Base-by-base conservation (phyloP, 768 basidiomycete genomes). In the Panus rudis region DNA sequence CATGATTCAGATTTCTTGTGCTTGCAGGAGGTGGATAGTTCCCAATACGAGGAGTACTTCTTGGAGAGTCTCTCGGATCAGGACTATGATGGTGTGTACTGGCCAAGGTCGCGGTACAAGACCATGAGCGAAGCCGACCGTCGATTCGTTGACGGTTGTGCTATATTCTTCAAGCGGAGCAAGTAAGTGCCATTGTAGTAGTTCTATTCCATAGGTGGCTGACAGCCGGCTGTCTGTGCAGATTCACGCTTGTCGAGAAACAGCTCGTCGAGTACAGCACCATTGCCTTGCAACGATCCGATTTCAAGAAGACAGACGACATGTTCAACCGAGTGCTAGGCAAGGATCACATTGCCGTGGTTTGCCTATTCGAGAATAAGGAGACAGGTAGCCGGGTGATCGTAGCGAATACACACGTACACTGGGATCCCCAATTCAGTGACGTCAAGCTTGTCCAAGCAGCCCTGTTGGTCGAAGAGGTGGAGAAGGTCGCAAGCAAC, bases 271-370 rank as follows among this genome's bases (percentile, higher is more conserved):
- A 98, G 62, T 99, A 93, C 68, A 88, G 84, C 59, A 76, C 86
- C 26, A 75, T 92, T 49, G 94, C 93, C 16, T 85, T 97, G 78
- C 87, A 91, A 54, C 80, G 92, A 21, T 79, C 84, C 39, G 92
- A 93, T 61, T 91, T 92, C 69, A 91, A 92, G 72, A 92, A 92
- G 67, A 94, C 92, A 14, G 92, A 98, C 57, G 94, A 97, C 69
- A 93, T 98, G 92, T 98, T 97, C 76, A 97, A 97, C 59, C 91
- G 96, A 24, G 92, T 98, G 42, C 76, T 97, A 53, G 85, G 86
- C 49, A 89, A 91, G 61, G 94, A 98, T 63, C 80, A 97, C 57
- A 88, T 98, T 50, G 92, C 92, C 35, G 79, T 92, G 50, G 70
- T 93, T 45, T 80, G 81, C 53, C 73, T 91, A 23, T 72, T 98